Conservation (phyloP, 257 asterid genomes). For the Nicotiana otophora region DNA sequence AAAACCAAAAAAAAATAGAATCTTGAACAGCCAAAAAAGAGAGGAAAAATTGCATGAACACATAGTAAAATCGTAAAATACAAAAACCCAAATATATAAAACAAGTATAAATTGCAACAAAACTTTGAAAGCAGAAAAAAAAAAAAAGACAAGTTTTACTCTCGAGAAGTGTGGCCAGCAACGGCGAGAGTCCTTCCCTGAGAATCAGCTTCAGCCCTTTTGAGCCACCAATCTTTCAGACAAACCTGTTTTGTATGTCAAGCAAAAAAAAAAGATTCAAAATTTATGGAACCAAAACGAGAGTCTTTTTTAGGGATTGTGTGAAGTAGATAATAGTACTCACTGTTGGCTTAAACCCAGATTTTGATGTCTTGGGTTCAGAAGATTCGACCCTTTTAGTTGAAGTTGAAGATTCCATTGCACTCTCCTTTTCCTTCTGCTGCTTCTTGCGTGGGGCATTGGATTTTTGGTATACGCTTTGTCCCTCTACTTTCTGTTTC, state of each 20-base stretch:
- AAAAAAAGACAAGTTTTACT: slow-evolving; percentile 21
- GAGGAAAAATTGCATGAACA: too few species aligned
- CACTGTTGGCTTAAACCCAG: slow-evolving; percentile 47
- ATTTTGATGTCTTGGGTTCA: slow-evolving; percentile 14
- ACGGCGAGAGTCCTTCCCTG: slow-evolving; percentile 51
- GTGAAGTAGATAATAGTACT: neutral
- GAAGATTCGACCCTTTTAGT: slow-evolving; percentile 1
- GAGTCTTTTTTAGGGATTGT: neutral
- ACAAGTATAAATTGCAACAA: too few species aligned
- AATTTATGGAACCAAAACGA: neutral
- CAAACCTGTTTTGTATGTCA: slow-evolving; percentile 31
- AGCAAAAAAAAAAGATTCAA: neutral
- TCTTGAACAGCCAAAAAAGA: too few species aligned
- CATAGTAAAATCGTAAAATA: too few species aligned
- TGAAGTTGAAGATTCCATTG: slow-evolving; percentile 27
- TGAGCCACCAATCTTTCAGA: slow-evolving; percentile 75
- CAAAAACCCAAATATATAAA: too few species aligned
- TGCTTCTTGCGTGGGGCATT: too few species aligned
- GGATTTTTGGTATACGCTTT: too few species aligned
- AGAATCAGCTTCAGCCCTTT: slow-evolving; percentile 35
- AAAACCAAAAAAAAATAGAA: too few species aligned
- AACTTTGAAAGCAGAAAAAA: neutral
- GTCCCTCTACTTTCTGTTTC: too few species aligned
- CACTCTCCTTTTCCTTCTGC: neutral
- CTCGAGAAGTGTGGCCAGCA: slow-evolving; percentile 43